A percentile compares a stretch with the other conserved stretches of the same genome.
Evolutionary conservation across 2,329 filamentous ascomycete species (phyloP).

Genomic region (Hymenoscyphus fructigenus): DNA sequence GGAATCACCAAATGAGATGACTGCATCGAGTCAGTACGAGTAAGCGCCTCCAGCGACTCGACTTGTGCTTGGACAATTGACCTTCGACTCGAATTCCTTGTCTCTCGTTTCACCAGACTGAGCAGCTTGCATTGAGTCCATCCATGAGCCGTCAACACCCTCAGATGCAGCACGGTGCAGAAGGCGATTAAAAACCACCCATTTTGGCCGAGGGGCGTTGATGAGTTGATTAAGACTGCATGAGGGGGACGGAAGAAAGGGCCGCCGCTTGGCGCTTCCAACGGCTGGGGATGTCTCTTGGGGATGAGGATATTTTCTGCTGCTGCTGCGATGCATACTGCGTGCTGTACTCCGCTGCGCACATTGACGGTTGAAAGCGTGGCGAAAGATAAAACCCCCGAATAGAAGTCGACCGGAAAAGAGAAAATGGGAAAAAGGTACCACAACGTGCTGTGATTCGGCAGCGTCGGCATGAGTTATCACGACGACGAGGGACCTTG

Average conservation of each 20-base stretch:
- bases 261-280: not conserved
- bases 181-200: slow-evolving; percentile 12
- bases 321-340: not conserved
- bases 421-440: not conserved
- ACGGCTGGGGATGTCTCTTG: not conserved
- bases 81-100: not conserved
- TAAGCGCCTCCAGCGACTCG: not conserved
- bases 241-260: too few species aligned
- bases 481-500: not conserved
- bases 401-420: not conserved
- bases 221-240: too few species aligned
- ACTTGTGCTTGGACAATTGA: slow-evolving; percentile 23
- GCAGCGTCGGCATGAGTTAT: not conserved
- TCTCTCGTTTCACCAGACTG: slow-evolving; percentile 23
- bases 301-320: not conserved
- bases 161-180: slow-evolving; percentile 23
- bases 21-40: not conserved
- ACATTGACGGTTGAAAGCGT: not conserved
- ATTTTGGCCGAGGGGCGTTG: not conserved
- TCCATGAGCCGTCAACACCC: slow-evolving; percentile 20
- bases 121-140: slow-evolving; percentile 20
- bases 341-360: not conserved
- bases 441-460: not conserved
- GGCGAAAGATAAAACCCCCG: not conserved
- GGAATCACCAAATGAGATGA: not conserved